A percentile compares a stretch with the other conserved stretches of the same genome.
Conservation (phyloP, 148 eudicot genomes). For the Amaranthus hypochondriacus region DNA sequence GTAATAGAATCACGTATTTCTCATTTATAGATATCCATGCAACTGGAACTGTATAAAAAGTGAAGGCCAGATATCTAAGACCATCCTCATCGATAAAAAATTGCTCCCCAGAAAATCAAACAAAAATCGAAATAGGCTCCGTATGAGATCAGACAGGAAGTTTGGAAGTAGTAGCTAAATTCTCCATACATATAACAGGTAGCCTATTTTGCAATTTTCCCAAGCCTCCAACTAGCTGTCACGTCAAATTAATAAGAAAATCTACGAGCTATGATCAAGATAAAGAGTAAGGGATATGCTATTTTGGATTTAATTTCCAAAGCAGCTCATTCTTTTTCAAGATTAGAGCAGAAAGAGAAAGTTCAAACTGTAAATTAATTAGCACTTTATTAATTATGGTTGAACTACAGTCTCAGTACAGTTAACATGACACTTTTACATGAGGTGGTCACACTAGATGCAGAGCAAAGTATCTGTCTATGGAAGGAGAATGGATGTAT, state of each 20-base stretch:
- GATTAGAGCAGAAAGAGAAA: not conserved
- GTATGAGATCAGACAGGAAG: too few relatives aligned
- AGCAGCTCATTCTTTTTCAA: not conserved
- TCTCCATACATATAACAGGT: too few relatives aligned
- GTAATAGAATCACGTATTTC: too few relatives aligned
- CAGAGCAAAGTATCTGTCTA: not conserved
- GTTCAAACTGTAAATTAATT: not conserved
- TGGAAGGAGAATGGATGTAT: not conserved
- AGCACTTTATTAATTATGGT: not conserved
- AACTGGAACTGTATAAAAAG: too few relatives aligned
- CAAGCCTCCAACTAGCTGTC: not conserved
- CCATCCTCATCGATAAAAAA: too few relatives aligned
- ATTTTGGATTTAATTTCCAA: not conserved
- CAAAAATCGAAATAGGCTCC: too few relatives aligned
- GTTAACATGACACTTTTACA: conserved; percentile 11
- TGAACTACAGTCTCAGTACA: conserved; percentile 4
- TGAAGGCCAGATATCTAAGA: too few relatives aligned
- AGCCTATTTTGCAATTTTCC: not conserved
- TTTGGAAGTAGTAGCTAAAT: too few relatives aligned
- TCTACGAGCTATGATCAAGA: not conserved
- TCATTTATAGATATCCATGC: too few relatives aligned
- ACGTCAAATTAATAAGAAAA: not conserved
- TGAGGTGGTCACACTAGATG: conserved; percentile 14
- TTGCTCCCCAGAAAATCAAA: too few relatives aligned
- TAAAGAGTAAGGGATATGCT: not conserved